Evolutionary conservation across 2,329 filamentous ascomycete genomes (phyloP).

Genomic region (Trichoderma afroharzianum): DNA sequence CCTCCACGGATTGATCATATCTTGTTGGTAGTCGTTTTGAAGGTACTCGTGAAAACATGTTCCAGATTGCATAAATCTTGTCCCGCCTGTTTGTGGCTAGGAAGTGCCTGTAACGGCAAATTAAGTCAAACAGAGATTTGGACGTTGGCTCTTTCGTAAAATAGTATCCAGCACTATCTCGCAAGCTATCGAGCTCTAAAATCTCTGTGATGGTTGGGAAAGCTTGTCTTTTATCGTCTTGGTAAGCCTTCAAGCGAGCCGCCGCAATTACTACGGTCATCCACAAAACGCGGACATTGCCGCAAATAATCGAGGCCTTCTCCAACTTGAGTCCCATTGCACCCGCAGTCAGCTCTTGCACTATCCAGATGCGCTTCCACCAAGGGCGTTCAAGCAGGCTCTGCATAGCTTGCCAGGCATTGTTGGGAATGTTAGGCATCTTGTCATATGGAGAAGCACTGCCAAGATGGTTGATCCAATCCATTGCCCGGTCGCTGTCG

Average conservation of each 20-base stretch:
- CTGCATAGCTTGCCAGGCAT: conserved; percentile 5
- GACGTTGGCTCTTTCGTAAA: background rate
- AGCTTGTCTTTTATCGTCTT: background rate
- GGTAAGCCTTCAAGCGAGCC: background rate
- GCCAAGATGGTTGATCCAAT: background rate
- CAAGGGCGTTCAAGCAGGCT: background rate
- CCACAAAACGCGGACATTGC: background rate
- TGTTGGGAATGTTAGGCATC: background rate
- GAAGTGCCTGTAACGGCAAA: conserved; percentile 1
- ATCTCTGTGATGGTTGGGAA: background rate
- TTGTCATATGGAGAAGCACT: background rate
- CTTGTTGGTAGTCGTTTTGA: background rate
- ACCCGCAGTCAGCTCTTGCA: background rate
- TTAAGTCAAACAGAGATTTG: background rate
- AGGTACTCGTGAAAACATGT: background rate
- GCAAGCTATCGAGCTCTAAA: background rate
- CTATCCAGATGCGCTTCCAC: conserved; percentile 8
- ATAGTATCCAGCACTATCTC: background rate
- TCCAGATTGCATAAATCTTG: conserved; percentile 4
- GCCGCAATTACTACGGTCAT: background rate
- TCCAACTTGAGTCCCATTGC: background rate
- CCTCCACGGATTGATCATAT: background rate
- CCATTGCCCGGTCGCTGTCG: background rate
- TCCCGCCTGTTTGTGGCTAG: background rate
- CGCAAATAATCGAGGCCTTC: background rate